Evolutionary conservation across 169 alveolate genomes (phyloP).

Genomic region (Cryptosporidium xiaoi): DNA sequence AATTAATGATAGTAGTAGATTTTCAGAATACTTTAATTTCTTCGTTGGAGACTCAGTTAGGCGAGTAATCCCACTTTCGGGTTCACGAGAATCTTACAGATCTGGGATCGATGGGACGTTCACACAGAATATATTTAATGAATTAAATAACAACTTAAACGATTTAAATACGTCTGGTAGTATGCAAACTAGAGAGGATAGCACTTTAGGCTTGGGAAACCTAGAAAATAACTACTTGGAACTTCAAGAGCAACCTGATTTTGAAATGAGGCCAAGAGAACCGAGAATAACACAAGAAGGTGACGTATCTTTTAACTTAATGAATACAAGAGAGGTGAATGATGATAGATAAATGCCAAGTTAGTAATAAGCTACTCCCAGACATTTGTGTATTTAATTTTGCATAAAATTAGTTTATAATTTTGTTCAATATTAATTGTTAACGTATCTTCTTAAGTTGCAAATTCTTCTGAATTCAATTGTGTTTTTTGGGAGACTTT

Average conservation of each 20-base stretch:
- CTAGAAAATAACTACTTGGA: background rate
- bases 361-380: background rate
- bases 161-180: background rate
- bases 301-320: slow-evolving; percentile 31
- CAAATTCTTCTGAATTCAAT: slow-evolving; percentile 62
- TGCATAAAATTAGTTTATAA: background rate
- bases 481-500: slow-evolving; percentile 58
- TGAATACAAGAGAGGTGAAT: background rate
- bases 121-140: slow-evolving; percentile 12
- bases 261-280: slow-evolving; percentile 62
- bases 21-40: background rate
- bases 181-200: slow-evolving; percentile 6
- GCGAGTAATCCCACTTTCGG: background rate
- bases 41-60: background rate
- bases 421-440: background rate
- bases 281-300: slow-evolving; percentile 70
- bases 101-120: slow-evolving; percentile 6
- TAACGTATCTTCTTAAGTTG: slow-evolving; percentile 27
- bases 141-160: background rate
- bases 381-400: background rate
- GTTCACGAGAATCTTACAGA: background rate
- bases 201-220: background rate
- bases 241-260: background rate
- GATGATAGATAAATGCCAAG: background rate
- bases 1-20: background rate